These are phyloP conservation scores for Paraphoma sp. DNA, from an alignment of 2,329 filamentous ascomycete species.

Conservation along the genomic window DNA sequence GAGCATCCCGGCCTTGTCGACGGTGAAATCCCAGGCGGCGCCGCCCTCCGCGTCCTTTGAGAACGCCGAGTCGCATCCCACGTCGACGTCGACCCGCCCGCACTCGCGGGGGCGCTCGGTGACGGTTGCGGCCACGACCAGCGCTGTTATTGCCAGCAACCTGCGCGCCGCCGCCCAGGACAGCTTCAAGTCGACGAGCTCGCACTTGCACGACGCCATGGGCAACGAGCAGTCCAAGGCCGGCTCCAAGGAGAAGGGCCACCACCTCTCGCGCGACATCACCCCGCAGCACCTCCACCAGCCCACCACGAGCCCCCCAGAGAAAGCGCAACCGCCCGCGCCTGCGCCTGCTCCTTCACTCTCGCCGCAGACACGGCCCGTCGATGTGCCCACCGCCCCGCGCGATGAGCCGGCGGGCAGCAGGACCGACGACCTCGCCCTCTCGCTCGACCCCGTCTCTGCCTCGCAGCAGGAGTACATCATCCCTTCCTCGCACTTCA, in stretches of 20 bases:
- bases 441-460: slow-evolving; percentile 36
- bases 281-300: slow-evolving; percentile 12
- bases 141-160: slow-evolving; percentile 32
- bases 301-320: slow-evolving; percentile 9
- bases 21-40: slow-evolving; percentile 46
- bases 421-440: slow-evolving; percentile 15
- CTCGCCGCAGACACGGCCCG: slow-evolving; percentile 45
- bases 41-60: slow-evolving; percentile 48
- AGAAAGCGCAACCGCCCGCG: slow-evolving; percentile 5
- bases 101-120: slow-evolving; percentile 38
- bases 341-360: slow-evolving; percentile 2
- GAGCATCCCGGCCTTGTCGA: slow-evolving; percentile 49
- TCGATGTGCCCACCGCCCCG: slow-evolving; percentile 44
- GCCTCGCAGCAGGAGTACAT: slow-evolving; percentile 46
- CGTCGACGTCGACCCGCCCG: slow-evolving; percentile 28
- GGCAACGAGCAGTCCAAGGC: slow-evolving; percentile 49
- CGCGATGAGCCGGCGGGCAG: slow-evolving; percentile 22
- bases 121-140: slow-evolving; percentile 30
- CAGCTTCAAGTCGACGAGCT: slow-evolving; percentile 23
- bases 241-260: slow-evolving; percentile 19
- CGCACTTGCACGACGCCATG: slow-evolving; percentile 37
- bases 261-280: slow-evolving; percentile 16
- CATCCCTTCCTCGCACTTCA: slow-evolving; percentile 53
- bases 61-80: slow-evolving; percentile 41
- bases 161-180: slow-evolving; percentile 43